phyloP scores from a whole-genome alignment of 2,329 filamentous ascomycete species.

The Cadophora gregata region DNA sequence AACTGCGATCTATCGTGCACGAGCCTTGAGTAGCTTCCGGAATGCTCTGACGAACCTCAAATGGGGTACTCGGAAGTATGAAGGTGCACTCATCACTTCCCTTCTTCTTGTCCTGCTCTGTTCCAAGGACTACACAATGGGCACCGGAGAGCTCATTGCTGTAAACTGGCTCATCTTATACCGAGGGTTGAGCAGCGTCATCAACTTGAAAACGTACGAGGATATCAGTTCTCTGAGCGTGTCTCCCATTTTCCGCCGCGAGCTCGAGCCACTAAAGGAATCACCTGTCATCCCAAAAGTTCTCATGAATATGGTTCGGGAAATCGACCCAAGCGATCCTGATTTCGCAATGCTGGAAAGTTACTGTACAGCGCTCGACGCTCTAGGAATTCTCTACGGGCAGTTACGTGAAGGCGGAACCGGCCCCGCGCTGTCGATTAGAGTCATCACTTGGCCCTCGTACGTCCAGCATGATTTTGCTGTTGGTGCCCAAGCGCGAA shows the following conservation, averaged over 20 bases:
- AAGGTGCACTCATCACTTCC: conserved; percentile 40
- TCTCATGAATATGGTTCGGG: conserved; percentile 37
- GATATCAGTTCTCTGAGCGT: conserved; percentile 26
- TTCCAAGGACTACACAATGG: conserved; percentile 28
- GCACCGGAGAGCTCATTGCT: conserved; percentile 34
- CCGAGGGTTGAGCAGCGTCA: conserved; percentile 32
- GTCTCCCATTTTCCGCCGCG: conserved; percentile 37
- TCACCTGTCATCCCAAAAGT: conserved; percentile 35
- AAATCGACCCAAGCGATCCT: conserved; percentile 35
- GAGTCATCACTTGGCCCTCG: conserved; percentile 39
- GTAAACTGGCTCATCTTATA: conserved; percentile 40
- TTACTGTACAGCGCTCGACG: conserved; percentile 39
- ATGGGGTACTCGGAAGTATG: conserved; percentile 32
- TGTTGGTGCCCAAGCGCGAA: conserved; percentile 21
- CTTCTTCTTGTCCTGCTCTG: conserved; percentile 38
- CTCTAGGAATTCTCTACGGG: conserved; percentile 39
- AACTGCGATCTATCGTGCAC: conserved; percentile 37
- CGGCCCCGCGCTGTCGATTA: conserved; percentile 30
- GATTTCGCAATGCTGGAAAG: conserved; percentile 35
- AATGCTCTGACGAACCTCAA: conserved; percentile 29
- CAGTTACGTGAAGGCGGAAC: conserved; percentile 38
- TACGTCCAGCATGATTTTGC: conserved; percentile 31
- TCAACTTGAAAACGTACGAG: conserved; percentile 23
- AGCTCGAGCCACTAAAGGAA: conserved; percentile 29
- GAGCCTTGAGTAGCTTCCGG: conserved; percentile 38